Evolutionary conservation across 495 filamentous ascomycete genomes (phyloP).

Genomic region (Articulospora tetracladia): DNA sequence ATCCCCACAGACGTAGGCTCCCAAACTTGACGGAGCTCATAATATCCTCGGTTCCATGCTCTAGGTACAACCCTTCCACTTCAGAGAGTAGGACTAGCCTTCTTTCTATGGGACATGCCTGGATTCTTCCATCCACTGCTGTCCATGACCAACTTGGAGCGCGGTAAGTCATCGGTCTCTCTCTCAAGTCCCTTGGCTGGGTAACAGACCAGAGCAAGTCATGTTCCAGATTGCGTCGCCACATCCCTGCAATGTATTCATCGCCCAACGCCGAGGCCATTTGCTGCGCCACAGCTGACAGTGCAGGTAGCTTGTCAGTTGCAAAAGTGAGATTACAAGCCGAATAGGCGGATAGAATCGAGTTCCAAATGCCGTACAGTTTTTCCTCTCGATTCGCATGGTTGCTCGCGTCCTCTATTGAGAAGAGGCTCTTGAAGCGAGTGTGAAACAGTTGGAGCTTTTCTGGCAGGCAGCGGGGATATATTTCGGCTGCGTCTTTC

Average conservation of each 20-base stretch:
- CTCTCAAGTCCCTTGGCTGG: neutral
- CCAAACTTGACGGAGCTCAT: neutral
- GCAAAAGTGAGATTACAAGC: neutral
- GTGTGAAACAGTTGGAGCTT: too few species aligned
- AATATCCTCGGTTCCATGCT: neutral
- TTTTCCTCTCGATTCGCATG: too few species aligned
- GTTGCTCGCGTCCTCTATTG: too few species aligned
- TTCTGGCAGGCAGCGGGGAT: neutral
- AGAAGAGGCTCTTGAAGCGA: too few species aligned
- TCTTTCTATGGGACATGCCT: neutral
- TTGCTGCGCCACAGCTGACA: neutral
- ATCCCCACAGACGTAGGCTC: neutral
- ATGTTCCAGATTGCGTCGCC: neutral
- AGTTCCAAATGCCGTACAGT: neutral
- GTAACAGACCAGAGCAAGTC: neutral
- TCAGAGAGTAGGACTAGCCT: neutral
- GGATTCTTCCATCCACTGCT: neutral
- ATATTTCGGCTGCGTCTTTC: neutral
- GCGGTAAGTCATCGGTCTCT: neutral
- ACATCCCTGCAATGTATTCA: constrained; percentile 2
- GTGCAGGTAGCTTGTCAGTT: neutral
- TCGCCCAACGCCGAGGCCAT: neutral
- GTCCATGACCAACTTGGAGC: constrained; percentile 5
- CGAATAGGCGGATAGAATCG: neutral
- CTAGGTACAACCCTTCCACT: neutral